These are phyloP conservation scores for Coniochaeta pulveracea DNA, from an alignment of 2,329 filamentous ascomycete genomes.

Conservation along the genomic window DNA sequence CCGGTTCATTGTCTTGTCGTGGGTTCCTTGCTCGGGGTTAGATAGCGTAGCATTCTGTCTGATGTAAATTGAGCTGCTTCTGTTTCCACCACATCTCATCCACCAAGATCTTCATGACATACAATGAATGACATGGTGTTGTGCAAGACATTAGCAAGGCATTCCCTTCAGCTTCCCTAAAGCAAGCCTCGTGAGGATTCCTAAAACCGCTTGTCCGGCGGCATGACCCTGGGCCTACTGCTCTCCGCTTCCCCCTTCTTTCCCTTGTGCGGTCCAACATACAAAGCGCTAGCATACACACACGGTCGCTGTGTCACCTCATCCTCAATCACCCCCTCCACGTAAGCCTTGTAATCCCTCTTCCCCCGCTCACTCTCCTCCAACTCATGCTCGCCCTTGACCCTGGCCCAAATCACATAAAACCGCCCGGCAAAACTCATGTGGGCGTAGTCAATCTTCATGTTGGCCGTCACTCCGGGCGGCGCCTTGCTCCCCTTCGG, in stretches of 20 bases:
- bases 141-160: too few relatives aligned
- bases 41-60: too few relatives aligned
- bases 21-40: too few relatives aligned
- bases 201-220: not conserved
- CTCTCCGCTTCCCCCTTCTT: conserved; percentile 20
- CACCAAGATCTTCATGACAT: too few relatives aligned
- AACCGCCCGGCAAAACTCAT: conserved; percentile 49
- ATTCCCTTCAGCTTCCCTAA: too few relatives aligned
- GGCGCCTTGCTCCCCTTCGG: not conserved
- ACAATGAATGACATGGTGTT: too few relatives aligned
- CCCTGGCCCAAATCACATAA: conserved; percentile 47
- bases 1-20: too few relatives aligned
- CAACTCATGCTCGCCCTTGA: conserved; percentile 21
- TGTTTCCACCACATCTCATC: too few relatives aligned
- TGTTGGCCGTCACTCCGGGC: conserved; percentile 35
- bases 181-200: too few relatives aligned
- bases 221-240: not conserved
- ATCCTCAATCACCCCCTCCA: conserved; percentile 44
- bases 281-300: conserved; percentile 46
- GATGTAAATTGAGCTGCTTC: too few relatives aligned
- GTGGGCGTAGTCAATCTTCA: conserved; percentile 50
- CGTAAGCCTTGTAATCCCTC: conserved; percentile 30
- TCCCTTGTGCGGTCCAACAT: conserved; percentile 41
- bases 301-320: conserved; percentile 40
- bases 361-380: conserved; percentile 16